Evolutionary conservation across 345 rosid species (phyloP), one percentile per base, ranked within the genome.

Genomic region (Euphorbia tirucalli): DNA sequence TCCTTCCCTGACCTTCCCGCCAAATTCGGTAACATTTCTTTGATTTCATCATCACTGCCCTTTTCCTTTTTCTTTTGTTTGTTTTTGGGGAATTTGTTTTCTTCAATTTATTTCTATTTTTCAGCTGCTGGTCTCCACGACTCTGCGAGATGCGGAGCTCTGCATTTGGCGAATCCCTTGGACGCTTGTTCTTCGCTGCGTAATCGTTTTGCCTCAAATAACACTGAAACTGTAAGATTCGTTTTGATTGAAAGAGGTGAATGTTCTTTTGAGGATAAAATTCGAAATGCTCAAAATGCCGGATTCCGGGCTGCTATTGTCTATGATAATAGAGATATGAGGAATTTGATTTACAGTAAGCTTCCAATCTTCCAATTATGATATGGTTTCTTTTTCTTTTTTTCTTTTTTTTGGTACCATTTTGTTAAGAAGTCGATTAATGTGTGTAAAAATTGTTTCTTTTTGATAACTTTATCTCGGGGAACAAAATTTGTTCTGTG

Each of bases 1-100:
- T 77, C 85, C 67, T 91, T 86, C 74, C 66, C 86, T 21, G 89
- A 84, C 84, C 87, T 89, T 76, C 93, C 97, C 44, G 95, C 95
- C 68, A 88, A 87, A 83, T 89, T 69, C 77, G 93, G 95, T 89
- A 81, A 79, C 58, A 31, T 39, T 35, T 11, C 52, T 46, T 46
- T 16, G 14, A 46, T 46, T 46, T 46, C 52, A 46, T 46, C 19
- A 13, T 11, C 24, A 2, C 18, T 48, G 3, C 3, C 18, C 3
- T 32, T 32, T 32, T 59, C 49, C 44, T 71, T 37, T 48, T 13
- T 19, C 27, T n/a, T 24, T 25, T 67, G 68, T 78, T 75, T 6
- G 44, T 1, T 41, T 4, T 41, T 46, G 1, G 11, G 11, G 16
- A 46, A 46, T 46, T 46, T 46, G 10, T 11, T 5, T 3, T 41